A percentile compares a stretch with the other conserved stretches of the same genome.
phyloP scores from a whole-genome alignment of 2,329 filamentous ascomycete species.

The Colletotrichum destructivum region DNA sequence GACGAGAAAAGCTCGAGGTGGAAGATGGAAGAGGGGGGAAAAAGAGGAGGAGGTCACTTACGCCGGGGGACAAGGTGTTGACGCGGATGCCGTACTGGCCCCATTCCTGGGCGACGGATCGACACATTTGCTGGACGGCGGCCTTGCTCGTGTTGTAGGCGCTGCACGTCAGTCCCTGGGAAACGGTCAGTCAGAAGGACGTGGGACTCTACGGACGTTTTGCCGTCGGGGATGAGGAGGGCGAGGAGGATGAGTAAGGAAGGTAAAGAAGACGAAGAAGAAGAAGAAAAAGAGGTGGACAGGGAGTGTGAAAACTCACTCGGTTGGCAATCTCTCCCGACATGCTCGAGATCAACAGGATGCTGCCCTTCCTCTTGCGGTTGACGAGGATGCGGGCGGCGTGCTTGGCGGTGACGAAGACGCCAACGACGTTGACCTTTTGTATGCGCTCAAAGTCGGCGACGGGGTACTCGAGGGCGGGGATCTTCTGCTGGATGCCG shows the following conservation, averaged over 20 bases:
- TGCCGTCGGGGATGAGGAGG: too few relatives aligned
- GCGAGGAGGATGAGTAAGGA: background rate
- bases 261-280: background rate
- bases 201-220: background rate
- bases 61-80: slow-evolving; percentile 76
- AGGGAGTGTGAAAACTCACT: slow-evolving; percentile 53
- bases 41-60: slow-evolving; percentile 45
- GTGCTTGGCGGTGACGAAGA: slow-evolving; percentile 79
- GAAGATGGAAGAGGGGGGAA: too few relatives aligned
- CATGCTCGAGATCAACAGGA: slow-evolving; percentile 67
- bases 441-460: slow-evolving; percentile 79
- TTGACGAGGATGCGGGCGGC: slow-evolving; percentile 72
- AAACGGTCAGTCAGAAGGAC: background rate
- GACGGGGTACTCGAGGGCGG: slow-evolving; percentile 62
- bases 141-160: slow-evolving; percentile 77
- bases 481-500: slow-evolving; percentile 63
- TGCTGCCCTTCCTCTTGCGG: slow-evolving; percentile 59
- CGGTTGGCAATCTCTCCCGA: slow-evolving; percentile 65
- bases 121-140: slow-evolving; percentile 71
- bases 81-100: slow-evolving; percentile 74
- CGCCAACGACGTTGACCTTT: slow-evolving; percentile 79
- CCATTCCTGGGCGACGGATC: slow-evolving; percentile 75
- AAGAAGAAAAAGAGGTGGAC: too few relatives aligned
- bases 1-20: too few relatives aligned
- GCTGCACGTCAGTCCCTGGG: slow-evolving; percentile 72